These are phyloP conservation scores for Hemileccinum impolitum DNA, from an alignment of 768 basidiomycete species.

Conservation along the genomic window DNA sequence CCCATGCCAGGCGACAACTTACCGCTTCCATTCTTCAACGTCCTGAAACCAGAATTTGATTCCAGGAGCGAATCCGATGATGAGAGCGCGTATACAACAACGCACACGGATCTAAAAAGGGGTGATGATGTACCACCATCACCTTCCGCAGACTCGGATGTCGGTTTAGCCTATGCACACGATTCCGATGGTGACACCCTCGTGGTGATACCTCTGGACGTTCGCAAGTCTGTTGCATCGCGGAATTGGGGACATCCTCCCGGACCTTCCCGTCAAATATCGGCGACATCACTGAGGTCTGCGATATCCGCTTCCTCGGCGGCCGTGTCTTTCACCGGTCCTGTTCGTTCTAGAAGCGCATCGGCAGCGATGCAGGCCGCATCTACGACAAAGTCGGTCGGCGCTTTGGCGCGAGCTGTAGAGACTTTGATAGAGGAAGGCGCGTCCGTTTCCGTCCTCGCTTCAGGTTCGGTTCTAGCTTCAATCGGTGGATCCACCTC, in stretches of 20 bases:
- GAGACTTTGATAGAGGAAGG: conserved; percentile 49
- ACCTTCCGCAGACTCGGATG: conserved; percentile 28
- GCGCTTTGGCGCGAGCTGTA: conserved; percentile 48
- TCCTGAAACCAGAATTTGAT: conserved; percentile 36
- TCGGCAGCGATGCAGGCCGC: conserved; percentile 28
- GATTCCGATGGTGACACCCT: conserved; percentile 33
- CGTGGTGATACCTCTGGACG: conserved; percentile 27
- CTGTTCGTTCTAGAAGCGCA: conserved; percentile 21
- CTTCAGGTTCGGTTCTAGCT: conserved; percentile 32
- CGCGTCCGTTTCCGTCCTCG: conserved; percentile 33
- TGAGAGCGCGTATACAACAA: conserved; percentile 35
- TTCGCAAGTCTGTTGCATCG: conserved; percentile 20
- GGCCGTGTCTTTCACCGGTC: conserved; percentile 5
- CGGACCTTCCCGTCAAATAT: conserved; percentile 26
- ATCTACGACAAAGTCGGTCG: conserved; percentile 26
- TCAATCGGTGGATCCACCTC: conserved; percentile 23
- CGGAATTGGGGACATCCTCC: conserved; percentile 15
- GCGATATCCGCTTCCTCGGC: conserved; percentile 12
- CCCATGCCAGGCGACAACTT: conserved; percentile 24
- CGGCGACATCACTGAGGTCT: conserved; percentile 25
- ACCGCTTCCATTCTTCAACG: conserved; percentile 57
- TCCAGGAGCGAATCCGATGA: conserved; percentile 29
- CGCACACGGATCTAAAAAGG: conserved; percentile 26
- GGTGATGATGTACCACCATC: conserved; percentile 17
- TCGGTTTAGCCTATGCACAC: conserved; percentile 38